Conservation (phyloP, 805 yeast species). For the Tetrapisispora arboricola region DNA sequence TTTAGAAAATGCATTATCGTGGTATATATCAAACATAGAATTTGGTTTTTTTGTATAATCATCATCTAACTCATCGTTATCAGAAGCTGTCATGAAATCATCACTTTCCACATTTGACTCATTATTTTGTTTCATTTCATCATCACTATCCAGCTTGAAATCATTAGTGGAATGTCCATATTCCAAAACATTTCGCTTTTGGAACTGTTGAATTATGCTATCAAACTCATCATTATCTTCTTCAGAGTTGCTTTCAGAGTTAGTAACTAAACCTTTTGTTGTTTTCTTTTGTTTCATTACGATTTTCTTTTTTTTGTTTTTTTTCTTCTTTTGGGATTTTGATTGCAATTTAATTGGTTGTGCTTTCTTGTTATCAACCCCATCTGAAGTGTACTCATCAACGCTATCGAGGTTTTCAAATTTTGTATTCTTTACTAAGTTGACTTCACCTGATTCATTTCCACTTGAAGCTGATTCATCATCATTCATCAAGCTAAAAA, state of each 20-base stretch:
- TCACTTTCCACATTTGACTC: constrained; percentile 4
- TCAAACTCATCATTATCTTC: constrained; percentile 42
- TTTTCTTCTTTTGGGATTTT: constrained; percentile 19
- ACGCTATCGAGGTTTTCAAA: neutral
- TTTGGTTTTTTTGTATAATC: constrained; percentile 3
- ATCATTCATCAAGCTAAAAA: constrained; percentile 24
- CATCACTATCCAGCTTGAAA: constrained; percentile 12
- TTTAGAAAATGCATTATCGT: constrained; percentile 19
- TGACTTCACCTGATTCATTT: neutral
- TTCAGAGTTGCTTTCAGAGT: constrained; percentile 34
- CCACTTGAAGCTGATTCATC: constrained; percentile 10
- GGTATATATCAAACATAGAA: constrained; percentile 30
- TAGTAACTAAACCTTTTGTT: constrained; percentile 7
- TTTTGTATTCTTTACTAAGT: neutral
- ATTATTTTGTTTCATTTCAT: constrained; percentile 23
- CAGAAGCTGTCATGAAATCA: constrained; percentile 36
- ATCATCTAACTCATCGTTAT: constrained; percentile 19
- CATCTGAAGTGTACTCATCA: constrained; percentile 6
- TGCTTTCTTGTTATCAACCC: no score
- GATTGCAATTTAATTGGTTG: constrained; percentile 3
- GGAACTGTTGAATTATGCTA: constrained; percentile 38
- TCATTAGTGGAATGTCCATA: constrained; percentile 3
- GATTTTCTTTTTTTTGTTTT: constrained; percentile 7
- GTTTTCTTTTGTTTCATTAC: constrained; percentile 5
- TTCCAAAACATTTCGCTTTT: constrained; percentile 19